These are phyloP conservation scores for Plasmodium reichenowi DNA, from an alignment of 169 alveolate species.

Conservation along the genomic window DNA sequence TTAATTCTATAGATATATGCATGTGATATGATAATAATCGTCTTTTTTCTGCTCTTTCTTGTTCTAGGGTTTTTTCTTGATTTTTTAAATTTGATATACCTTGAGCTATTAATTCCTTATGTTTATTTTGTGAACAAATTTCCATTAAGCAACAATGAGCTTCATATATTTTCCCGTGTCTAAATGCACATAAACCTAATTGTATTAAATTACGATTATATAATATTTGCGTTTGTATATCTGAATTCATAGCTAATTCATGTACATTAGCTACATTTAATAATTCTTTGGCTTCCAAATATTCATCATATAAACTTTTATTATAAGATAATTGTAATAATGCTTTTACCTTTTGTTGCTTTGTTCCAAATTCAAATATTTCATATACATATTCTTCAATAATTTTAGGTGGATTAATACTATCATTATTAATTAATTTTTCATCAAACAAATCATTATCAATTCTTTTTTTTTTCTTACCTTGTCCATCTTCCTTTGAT, in stretches of 20 bases:
- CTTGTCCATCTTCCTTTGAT: neutral
- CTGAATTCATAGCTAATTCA: slow-evolving; percentile 92
- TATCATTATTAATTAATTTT: neutral
- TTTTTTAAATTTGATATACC: slow-evolving; percentile 90
- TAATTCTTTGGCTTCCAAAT: slow-evolving; percentile 91
- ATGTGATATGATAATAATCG: slow-evolving; percentile 96
- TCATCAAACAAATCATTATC: neutral
- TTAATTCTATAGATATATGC: slow-evolving; percentile 96
- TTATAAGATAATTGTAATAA: slow-evolving; percentile 91
- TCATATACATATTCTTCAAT: slow-evolving; percentile 81
- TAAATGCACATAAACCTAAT: slow-evolving; percentile 97
- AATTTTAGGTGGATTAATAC: slow-evolving; percentile 36
- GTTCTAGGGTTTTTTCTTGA: slow-evolving; percentile 94
- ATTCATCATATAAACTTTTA: slow-evolving; percentile 91
- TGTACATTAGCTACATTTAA: slow-evolving; percentile 90
- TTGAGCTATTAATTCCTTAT: slow-evolving; percentile 97
- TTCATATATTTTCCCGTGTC: slow-evolving; percentile 94
- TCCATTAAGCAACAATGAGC: slow-evolving; percentile 94
- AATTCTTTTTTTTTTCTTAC: neutral
- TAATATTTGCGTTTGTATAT: slow-evolving; percentile 93
- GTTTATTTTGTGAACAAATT: slow-evolving; percentile 92
- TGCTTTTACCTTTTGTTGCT: slow-evolving; percentile 89
- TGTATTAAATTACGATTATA: slow-evolving; percentile 96
- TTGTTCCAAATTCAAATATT: slow-evolving; percentile 87
- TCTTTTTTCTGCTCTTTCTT: slow-evolving; percentile 96